Conservation (phyloP, 495 filamentous ascomycete genomes). For the Aspergillus homomorphus region DNA sequence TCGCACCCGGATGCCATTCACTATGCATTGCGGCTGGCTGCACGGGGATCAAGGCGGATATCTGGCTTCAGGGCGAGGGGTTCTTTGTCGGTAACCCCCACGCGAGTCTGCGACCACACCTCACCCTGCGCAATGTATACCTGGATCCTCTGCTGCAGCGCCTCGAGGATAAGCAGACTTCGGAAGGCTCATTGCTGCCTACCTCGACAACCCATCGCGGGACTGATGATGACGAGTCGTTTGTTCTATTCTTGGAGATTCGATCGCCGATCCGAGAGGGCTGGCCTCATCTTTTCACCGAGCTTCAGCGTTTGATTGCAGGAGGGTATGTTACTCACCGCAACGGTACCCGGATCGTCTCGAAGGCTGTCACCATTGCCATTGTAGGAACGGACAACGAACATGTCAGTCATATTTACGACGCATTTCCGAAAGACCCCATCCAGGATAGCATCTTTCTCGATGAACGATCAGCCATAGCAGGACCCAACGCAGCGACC, state of each 20-base stretch:
- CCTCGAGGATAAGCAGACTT: conserved; percentile 53
- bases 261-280: conserved; percentile 44
- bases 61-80: conserved; percentile 57
- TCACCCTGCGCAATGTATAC: conserved; percentile 62
- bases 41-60: conserved; percentile 70
- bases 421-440: conserved; percentile 29
- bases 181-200: conserved; percentile 1
- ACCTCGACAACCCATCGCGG: conserved; percentile 8
- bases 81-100: conserved; percentile 59
- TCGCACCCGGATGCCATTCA: conserved; percentile 58
- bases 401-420: conserved; percentile 30
- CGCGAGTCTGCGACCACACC: conserved; percentile 47
- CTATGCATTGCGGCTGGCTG: conserved; percentile 51
- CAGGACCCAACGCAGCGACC: not conserved
- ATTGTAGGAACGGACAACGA: conserved; percentile 64
- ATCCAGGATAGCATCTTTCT: conserved; percentile 63
- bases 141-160: conserved; percentile 59
- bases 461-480: conserved; percentile 32
- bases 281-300: conserved; percentile 44
- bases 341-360: conserved; percentile 41
- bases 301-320: conserved; percentile 56
- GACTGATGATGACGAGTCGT: conserved; percentile 28
- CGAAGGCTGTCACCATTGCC: conserved; percentile 66
- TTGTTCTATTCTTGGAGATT: conserved; percentile 36
- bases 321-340: conserved; percentile 56